These are phyloP conservation scores for Avicennia marina DNA, from an alignment of 257 asterid genomes.

Conservation along the genomic window DNA sequence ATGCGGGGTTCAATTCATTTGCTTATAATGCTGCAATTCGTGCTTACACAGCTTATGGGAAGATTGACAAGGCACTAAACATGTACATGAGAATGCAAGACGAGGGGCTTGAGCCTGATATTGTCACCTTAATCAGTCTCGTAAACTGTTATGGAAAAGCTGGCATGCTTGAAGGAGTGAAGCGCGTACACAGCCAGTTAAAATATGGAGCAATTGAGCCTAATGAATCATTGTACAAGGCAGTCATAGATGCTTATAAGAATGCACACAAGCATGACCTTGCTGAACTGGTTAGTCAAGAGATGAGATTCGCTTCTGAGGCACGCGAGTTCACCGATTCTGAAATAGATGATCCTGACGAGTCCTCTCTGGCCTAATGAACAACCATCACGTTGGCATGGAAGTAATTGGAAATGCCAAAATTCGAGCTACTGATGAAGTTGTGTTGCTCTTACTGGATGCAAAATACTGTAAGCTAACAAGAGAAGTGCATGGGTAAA, in stretches of 20 bases:
- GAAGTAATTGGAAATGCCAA: not conserved
- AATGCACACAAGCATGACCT: conserved; percentile 64
- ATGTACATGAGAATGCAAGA: conserved; percentile 87
- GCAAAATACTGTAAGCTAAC: no score
- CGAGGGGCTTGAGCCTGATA: conserved; percentile 72
- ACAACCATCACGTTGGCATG: not conserved
- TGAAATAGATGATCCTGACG: conserved; percentile 40
- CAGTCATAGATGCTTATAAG: conserved; percentile 64
- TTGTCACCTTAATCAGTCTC: conserved; percentile 62
- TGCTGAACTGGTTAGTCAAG: conserved; percentile 66
- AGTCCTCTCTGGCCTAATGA: conserved; percentile 15
- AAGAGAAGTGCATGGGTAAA: no score
- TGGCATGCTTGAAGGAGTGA: conserved; percentile 87
- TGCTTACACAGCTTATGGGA: conserved; percentile 61
- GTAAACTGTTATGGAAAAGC: conserved; percentile 81
- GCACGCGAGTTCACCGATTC: conserved; percentile 31
- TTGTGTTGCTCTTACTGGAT: no score
- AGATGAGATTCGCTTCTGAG: conserved; percentile 55
- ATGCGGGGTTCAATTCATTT: conserved; percentile 35
- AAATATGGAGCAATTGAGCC: conserved; percentile 56
- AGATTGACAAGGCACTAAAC: conserved; percentile 61
- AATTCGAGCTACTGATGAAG: no score
- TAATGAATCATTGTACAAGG: conserved; percentile 54
- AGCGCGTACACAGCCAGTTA: conserved; percentile 61
- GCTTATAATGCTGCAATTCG: conserved; percentile 79